Conservation (phyloP, 805 yeast genomes). For the Metschnikowia proteae region DNA sequence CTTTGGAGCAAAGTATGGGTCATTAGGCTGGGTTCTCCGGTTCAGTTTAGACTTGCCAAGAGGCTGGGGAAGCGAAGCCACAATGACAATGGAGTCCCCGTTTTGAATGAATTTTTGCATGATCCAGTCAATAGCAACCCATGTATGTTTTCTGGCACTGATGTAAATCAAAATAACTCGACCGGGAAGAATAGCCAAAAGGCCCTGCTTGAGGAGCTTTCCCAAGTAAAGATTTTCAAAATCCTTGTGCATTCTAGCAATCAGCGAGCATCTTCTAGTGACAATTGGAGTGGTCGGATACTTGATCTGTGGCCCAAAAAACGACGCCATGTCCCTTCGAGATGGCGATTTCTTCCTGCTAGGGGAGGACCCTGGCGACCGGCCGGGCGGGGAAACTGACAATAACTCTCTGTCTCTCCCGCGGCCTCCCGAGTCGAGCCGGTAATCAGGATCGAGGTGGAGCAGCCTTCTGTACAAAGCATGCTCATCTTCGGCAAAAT, state of each 20-base stretch:
- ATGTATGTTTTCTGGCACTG: slow-evolving; percentile 70
- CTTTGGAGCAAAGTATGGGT: slow-evolving; percentile 18
- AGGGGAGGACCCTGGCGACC: slow-evolving; percentile 23
- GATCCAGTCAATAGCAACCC: slow-evolving; percentile 79
- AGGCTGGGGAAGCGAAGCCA: slow-evolving; percentile 44
- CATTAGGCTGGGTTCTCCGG: slow-evolving; percentile 15
- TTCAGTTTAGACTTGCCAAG: slow-evolving; percentile 8
- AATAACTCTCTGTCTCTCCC: slow-evolving; percentile 14
- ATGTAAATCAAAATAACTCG: slow-evolving; percentile 61
- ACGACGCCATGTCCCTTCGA: slow-evolving; percentile 11
- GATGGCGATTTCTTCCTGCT: slow-evolving; percentile 16
- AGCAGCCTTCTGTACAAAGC: slow-evolving; percentile 16
- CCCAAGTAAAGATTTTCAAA: slow-evolving; percentile 46
- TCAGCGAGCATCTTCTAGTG: slow-evolving; percentile 40
- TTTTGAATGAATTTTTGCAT: slow-evolving; percentile 50
- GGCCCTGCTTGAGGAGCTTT: slow-evolving; percentile 24
- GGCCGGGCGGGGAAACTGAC: slow-evolving; percentile 8
- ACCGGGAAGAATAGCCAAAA: slow-evolving; percentile 43
- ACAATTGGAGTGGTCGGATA: slow-evolving; percentile 42
- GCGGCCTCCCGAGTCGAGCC: slow-evolving; percentile 14
- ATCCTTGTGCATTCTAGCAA: slow-evolving; percentile 44
- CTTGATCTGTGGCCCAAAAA: slow-evolving; percentile 14
- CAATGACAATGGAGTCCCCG: slow-evolving; percentile 65
- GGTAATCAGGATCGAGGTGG: slow-evolving; percentile 4
- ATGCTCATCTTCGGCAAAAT: slow-evolving; percentile 19